Evolutionary conservation across 192 early-diverging fungal species (phyloP), one percentile per base, ranked within the genome.

Genomic region (Coemansia sp.): DNA sequence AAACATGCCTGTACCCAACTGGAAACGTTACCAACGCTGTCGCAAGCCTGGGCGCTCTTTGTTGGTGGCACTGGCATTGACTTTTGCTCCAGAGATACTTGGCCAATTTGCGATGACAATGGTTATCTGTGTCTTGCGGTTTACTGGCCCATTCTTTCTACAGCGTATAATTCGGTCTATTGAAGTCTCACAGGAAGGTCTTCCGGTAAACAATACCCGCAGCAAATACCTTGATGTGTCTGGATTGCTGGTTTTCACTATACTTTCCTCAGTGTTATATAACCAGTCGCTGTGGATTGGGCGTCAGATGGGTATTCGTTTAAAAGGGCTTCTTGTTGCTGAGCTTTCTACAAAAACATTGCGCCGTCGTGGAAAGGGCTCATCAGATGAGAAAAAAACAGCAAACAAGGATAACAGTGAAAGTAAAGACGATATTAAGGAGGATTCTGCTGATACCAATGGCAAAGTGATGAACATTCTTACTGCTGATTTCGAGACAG

Each of bases 401-500:
- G 8, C 33, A 3, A 60, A 59, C 25, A 34, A 33, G 29, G 72
- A 34, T 7, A 56, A 62, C n/a, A n/a, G n/a, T n/a, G n/a, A n/a
- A n/a, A n/a, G n/a, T 15, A 72, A n/a, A n/a, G n/a, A n/a, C 2
- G 26, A 68, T 3, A 34, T 34, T 8, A 34, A 8, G 8, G 8
- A 34, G 33, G 33, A 34, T 34, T 34, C 33, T 34, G 33, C 33
- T 34, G 8, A 6, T 8, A 8, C 81, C 21, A 70, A 85, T 28
- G 91, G 91, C 42, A 89, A 85, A 37, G 85, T 91, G 25, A 84
- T 91, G 68, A 92, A 92, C 53, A 61, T 92, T 42, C 87, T 91
- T 69, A 83, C 88, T 1, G 84, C 87, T 0, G 92, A 94, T 68
- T 82, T 89, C 3, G 71, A 80, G 23, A 86, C 85, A 21, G 79